Evolutionary conservation across 2,329 filamentous ascomycete species (phyloP), one percentile per base, ranked within the genome.

Genomic region (Aspergillus latus): DNA sequence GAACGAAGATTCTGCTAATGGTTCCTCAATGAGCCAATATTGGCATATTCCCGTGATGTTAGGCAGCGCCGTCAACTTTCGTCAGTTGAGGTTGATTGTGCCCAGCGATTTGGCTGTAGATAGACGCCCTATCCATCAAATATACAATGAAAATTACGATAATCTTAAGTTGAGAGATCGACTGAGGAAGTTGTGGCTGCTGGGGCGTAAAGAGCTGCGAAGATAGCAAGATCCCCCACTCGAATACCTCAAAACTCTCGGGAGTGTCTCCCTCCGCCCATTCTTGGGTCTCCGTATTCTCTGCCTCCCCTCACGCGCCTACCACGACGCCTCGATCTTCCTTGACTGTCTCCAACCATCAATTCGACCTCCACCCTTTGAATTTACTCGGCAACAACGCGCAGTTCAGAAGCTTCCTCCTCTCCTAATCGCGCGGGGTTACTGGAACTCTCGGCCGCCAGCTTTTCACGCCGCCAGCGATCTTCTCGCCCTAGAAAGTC

Each of bases 91-190:
- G 58, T 64, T 54, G 40, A 39, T 48, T 47, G 48, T 48, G 48
- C 59, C 56, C 52, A 57, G 56, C 57, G 55, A 64, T 55, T 62
- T 61, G 64, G 63, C 64, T 68, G 69, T 72, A 72, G 69, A 72
- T 72, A 71, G 68, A 72, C 61, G 61, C 53, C 45, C 44, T 51
- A 64, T 61, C 58, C 60, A 66, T 61, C 62, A 61, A 71, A 72
- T 70, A 70, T 70, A 72, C 61, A 66, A 60, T 64, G 54, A 59
- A 56, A 59, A 62, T 61, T 56, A 42, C 16, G 30, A 34, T 34
- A 32, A n/a, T 34, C 30, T 47, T 15, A 4, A 50, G 32, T 15
- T 34, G 26, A 50, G 32, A 42, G 36, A 9, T 10, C 37, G 37
- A 37, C 48, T 28, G 42, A 13, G 40, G 42, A 6, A 34, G 21